Evolutionary conservation across 1,139 yeast genomes (phyloP).

Genomic region (Geotrichum histeridarum): DNA sequence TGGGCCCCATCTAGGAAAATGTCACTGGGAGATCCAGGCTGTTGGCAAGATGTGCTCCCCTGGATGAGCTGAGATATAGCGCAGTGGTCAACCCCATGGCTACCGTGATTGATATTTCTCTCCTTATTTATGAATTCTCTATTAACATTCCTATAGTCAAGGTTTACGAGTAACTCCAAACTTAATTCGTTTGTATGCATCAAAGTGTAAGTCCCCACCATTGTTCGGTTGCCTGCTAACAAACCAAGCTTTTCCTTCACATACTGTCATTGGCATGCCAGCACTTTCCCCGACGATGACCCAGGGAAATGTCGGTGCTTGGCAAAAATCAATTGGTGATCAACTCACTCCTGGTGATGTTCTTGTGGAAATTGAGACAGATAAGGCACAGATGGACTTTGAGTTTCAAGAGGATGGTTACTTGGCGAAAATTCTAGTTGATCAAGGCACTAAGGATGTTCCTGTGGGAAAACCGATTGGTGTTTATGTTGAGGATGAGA

Average conservation of each 20-base stretch:
- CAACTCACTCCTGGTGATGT: conserved; percentile 77
- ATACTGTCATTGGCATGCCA: conserved; percentile 75
- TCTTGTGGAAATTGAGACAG: conserved; percentile 95
- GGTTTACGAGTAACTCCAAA: conserved; percentile 22
- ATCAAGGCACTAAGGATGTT: conserved; percentile 81
- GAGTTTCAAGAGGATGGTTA: conserved; percentile 98
- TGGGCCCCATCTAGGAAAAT: no score
- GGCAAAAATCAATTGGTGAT: conserved; percentile 90
- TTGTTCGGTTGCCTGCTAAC: not conserved
- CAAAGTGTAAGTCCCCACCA: conserved; percentile 30
- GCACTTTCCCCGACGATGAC: conserved; percentile 98
- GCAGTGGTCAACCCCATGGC: no score
- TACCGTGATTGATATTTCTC: no score
- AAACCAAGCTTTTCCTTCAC: conserved; percentile 44
- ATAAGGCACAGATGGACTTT: conserved; percentile 97
- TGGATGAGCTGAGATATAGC: no score
- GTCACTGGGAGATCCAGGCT: no score
- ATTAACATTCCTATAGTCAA: not conserved
- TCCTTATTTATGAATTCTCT: no score
- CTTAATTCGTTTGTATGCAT: conserved; percentile 39
- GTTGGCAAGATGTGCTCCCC: no score
- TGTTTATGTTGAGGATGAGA: conserved; percentile 84
- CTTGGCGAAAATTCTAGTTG: conserved; percentile 84
- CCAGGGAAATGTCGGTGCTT: conserved; percentile 81
- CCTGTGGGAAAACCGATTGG: conserved; percentile 96